Base-by-base conservation (phyloP, 495 filamentous ascomycete genomes). In the Penicillium coffeae region DNA sequence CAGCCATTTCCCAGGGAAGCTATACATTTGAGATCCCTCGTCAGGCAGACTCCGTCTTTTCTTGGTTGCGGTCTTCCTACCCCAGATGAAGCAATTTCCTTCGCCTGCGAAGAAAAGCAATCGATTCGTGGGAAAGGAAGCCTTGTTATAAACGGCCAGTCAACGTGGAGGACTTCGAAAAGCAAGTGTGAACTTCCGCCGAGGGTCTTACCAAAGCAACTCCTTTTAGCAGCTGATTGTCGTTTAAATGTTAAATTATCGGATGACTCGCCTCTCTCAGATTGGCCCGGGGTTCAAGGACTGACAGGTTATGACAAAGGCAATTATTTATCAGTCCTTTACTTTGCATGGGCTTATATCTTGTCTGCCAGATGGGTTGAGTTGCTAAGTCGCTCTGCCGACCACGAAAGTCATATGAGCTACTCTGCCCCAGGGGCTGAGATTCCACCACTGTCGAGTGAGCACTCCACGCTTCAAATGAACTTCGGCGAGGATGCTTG, bases 331-430 rank as follows among this genome's bases (percentile, higher is more conserved):
- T 18, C 54, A 16, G 48, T 60, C 8, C 37, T 65, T 20, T 60
- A 49, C 37, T 33, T 63, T 13, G 59, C 62, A 19, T 65, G 62
- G 59, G 58, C 58, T 12, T 65, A 62, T 58, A 56, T 65, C 5
- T 20, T 65, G 16, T 59, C 55, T 49, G 58, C 51, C 44, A 47
- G 48, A 40, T 65, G 55, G 62, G 58, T 52, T 41, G 58, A 62
- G 40, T 43, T 60, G 40, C 55, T 65, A 20, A 33, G 48, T 43
- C 27, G 46, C 21, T 62, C 58, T 45, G 25, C 35, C 6, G 53
- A 54, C 8, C 59, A 59, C 38, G 41, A 59, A 47, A 47, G 50
- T 50, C 40, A 44, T 35, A 51, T 56, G 48, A 18, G 8, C n/a
- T 58, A 50, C 32, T 46, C 38, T 13, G 22, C 21, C 21, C 15